Percentiles rank a stretch among this genome's conserved stretches.
phyloP scores from a whole-genome alignment of 495 filamentous ascomycete species.

The Cercophora scortea region DNA sequence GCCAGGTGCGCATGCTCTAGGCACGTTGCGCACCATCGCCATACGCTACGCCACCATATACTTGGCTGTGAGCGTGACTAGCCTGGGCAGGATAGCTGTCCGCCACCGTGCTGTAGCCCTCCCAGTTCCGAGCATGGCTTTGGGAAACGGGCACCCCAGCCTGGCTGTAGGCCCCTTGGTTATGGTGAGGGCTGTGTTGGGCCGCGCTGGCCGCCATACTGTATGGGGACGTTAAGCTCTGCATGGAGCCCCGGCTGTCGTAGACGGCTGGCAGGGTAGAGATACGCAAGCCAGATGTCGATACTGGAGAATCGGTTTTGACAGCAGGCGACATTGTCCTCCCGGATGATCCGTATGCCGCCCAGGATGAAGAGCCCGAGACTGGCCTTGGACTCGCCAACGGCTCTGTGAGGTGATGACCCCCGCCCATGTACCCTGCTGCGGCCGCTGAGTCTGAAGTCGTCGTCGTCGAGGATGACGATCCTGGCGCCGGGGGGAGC shows the following conservation, averaged over 20 bases:
- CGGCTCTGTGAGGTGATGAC: conserved; percentile 34
- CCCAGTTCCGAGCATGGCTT: conserved; percentile 22
- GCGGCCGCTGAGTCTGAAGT: conserved; percentile 8
- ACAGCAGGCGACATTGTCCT: conserved; percentile 31
- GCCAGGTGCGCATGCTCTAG: conserved; percentile 13
- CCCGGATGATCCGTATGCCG: conserved; percentile 18
- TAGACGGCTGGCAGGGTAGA: conserved; percentile 21
- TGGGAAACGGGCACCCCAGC: conserved; percentile 18
- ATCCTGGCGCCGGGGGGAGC: conserved; percentile 31
- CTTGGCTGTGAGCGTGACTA: conserved; percentile 27
- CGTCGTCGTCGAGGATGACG: conserved; percentile 14
- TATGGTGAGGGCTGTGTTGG: conserved; percentile 26
- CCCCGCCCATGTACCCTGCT: conserved; percentile 17
- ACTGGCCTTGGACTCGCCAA: conserved; percentile 35
- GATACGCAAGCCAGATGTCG: conserved; percentile 15
- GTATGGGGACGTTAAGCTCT: conserved; percentile 21
- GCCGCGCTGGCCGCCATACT: conserved; percentile 17
- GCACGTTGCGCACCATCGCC: conserved; percentile 33
- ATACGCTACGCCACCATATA: conserved; percentile 34
- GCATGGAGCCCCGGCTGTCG: conserved; percentile 18
- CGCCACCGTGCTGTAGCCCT: conserved; percentile 26
- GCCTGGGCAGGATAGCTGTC: conserved; percentile 26
- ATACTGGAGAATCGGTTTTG: conserved; percentile 24
- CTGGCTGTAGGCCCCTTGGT: conserved; percentile 18
- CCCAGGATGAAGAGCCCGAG: conserved; percentile 29